Percentiles rank a stretch among this genome's conserved stretches.
Conservation (phyloP, 164 flowering plant genomes). For the Aristolochia fimbriata region DNA sequence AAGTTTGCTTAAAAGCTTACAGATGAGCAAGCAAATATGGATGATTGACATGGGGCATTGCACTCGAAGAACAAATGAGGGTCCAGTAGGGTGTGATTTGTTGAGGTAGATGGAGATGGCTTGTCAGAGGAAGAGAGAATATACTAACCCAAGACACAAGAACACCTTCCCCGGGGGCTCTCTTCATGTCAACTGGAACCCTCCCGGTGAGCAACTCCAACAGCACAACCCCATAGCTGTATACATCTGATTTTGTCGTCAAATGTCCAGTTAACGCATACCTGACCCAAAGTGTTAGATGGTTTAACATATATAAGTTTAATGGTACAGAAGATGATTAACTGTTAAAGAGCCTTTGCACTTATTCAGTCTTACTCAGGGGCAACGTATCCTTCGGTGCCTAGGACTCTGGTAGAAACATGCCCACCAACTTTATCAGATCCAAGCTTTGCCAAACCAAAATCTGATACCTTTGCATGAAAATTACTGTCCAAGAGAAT, state of each 20-base stretch:
- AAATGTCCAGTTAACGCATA: slow-evolving; percentile 96
- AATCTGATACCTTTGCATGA: slow-evolving; percentile 96
- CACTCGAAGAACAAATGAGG: no score
- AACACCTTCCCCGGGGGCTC: slow-evolving; percentile 76
- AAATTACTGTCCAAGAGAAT: slow-evolving; percentile 72
- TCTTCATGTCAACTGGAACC: slow-evolving; percentile 84
- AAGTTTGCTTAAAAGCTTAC: no score
- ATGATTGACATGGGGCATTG: no score
- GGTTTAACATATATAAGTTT: no score
- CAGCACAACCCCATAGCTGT: slow-evolving; percentile 96
- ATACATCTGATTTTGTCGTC: slow-evolving; percentile 96
- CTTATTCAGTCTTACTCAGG: slow-evolving; percentile 59
- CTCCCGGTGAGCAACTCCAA: slow-evolving; percentile 93
- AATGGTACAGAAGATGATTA: neutral
- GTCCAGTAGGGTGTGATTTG: no score
- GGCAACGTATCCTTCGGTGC: slow-evolving; percentile 94
- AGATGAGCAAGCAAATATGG: no score
- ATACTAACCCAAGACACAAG: slow-evolving; percentile 86
- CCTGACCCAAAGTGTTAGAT: slow-evolving; percentile 24
- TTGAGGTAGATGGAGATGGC: neutral
- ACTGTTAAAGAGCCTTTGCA: no score
- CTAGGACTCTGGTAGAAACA: slow-evolving; percentile 92
- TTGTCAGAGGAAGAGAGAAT: neutral
- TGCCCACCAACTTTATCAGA: slow-evolving; percentile 89
- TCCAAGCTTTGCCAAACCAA: slow-evolving; percentile 93